phyloP scores from a whole-genome alignment of 2,329 filamentous ascomycete species.

The Graphilbum fragrans region DNA sequence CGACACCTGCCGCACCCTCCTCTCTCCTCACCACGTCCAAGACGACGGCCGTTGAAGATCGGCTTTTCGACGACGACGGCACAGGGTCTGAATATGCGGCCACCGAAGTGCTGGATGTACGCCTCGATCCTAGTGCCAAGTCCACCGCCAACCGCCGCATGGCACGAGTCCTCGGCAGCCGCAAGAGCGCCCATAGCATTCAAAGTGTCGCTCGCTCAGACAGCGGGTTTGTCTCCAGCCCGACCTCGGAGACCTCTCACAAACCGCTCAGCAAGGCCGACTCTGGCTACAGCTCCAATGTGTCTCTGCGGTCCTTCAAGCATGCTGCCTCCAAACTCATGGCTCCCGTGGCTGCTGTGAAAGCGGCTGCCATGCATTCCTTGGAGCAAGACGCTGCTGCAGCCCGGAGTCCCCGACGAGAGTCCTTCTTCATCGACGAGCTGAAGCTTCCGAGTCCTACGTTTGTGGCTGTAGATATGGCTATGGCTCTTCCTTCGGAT shows the following conservation, averaged over 20 bases:
- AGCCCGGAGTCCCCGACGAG: background rate
- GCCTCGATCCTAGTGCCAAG: conserved; percentile 32
- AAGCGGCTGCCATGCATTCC: conserved; percentile 8
- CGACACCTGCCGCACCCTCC: conserved; percentile 16
- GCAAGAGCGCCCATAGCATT: conserved; percentile 5
- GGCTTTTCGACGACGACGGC: conserved; percentile 33
- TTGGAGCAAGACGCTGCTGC: background rate
- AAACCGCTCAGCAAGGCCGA: conserved; percentile 43
- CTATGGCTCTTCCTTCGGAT: no score
- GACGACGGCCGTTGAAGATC: conserved; percentile 32
- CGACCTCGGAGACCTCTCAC: conserved; percentile 25
- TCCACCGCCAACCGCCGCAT: conserved; percentile 8
- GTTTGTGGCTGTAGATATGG: background rate
- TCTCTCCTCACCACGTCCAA: conserved; percentile 34
- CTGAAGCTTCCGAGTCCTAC: conserved; percentile 7
- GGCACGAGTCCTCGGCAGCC: background rate
- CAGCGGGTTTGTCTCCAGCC: conserved; percentile 37
- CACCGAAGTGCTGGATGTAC: conserved; percentile 26
- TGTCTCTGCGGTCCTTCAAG: conserved; percentile 42
- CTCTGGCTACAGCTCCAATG: conserved; percentile 49
- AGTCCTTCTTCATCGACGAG: conserved; percentile 9
- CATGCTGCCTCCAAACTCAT: conserved; percentile 18
- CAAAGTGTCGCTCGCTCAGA: conserved; percentile 25
- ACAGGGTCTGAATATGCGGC: conserved; percentile 18
- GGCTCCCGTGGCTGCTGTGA: conserved; percentile 12